A percentile compares a stretch with the other conserved stretches of the same genome.
These are phyloP conservation scores for Backusella luteola DNA, from an alignment of 192 early-diverging fungal species.

Conservation along the genomic window DNA sequence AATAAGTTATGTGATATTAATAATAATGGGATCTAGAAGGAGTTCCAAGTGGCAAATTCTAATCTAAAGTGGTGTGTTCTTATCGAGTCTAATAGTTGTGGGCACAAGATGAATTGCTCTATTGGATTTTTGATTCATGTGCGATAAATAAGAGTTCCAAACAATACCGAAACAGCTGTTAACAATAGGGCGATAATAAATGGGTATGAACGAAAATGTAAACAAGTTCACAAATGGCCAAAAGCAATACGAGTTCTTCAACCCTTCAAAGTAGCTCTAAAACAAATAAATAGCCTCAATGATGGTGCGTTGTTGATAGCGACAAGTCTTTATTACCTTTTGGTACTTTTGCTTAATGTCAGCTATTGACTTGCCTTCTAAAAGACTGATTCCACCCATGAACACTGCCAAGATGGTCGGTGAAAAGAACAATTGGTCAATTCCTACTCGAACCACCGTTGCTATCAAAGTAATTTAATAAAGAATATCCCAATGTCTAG, in stretches of 20 bases:
- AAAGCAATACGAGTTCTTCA: conserved; percentile 19
- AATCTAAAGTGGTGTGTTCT: background rate
- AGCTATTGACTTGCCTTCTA: conserved; percentile 6
- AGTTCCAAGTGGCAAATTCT: background rate
- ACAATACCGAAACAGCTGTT: conserved; percentile 8
- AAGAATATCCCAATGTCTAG: background rate
- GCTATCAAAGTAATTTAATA: background rate
- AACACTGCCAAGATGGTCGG: conserved; percentile 13
- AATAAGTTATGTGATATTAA: background rate
- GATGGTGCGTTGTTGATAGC: background rate
- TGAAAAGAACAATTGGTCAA: conserved; percentile 20
- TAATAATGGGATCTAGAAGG: background rate
- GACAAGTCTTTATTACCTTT: background rate
- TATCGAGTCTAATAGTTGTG: background rate
- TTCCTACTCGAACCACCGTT: background rate
- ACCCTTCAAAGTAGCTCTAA: conserved; percentile 20
- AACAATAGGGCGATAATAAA: conserved; percentile 19
- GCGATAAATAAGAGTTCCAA: conserved; percentile 26
- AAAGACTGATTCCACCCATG: conserved; percentile 19
- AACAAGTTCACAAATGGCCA: conserved; percentile 27
- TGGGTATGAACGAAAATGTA: conserved; percentile 9
- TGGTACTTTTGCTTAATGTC: conserved; percentile 20
- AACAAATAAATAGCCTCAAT: background rate
- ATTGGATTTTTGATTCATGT: conserved; percentile 18
- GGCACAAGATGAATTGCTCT: background rate